Evolutionary conservation across 2,329 filamentous ascomycete genomes (phyloP), one percentile per base, ranked within the genome.

Genomic region (Epichloe amarillans): DNA sequence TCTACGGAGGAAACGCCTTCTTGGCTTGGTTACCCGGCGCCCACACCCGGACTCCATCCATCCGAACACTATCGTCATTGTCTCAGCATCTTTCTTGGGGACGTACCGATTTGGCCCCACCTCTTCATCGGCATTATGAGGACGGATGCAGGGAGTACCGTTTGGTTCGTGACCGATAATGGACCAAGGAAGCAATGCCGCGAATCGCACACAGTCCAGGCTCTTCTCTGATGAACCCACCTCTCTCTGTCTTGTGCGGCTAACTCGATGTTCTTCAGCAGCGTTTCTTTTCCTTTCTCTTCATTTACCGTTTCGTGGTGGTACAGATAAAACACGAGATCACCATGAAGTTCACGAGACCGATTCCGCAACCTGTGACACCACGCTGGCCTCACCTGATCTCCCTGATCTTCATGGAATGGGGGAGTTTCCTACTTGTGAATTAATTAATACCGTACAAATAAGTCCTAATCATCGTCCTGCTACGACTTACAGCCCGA

Each of bases 101-200:
- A 36, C 17, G 26, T 11, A n/a, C 23, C 23, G 3, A n/a, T 37
- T n/a, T 36, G 14, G 39, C n/a, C 40, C 39, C 39, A 49, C 39
- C 26, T 49, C 47, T 36, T 49, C 47, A 36, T 43, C 47, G 47
- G 47, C 47, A 43, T 49, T 35, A 38, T 23, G 39, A 23, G 47
- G n/a, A 7, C 39, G 26, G 10, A 30, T 30, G 1, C 8, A 30
- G 23, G 23, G 42, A 45, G 6, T 15, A 7, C 12, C 26, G 14
- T 45, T n/a, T 33, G 40, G 11, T 42, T 10, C 40, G 40, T 42
- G 40, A 23, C n/a, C 37, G 12, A 41, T 7, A 41, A 41, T 41
- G 39, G 12, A 14, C 12, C n/a, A 42, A 15, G 19, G 21, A 21
- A 21, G 19, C 15, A 39, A 10, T 12, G 12, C 19, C 6, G 41